Evolutionary conservation across 164 flowering plant species (phyloP).

Genomic region (Sextonia rubra): DNA sequence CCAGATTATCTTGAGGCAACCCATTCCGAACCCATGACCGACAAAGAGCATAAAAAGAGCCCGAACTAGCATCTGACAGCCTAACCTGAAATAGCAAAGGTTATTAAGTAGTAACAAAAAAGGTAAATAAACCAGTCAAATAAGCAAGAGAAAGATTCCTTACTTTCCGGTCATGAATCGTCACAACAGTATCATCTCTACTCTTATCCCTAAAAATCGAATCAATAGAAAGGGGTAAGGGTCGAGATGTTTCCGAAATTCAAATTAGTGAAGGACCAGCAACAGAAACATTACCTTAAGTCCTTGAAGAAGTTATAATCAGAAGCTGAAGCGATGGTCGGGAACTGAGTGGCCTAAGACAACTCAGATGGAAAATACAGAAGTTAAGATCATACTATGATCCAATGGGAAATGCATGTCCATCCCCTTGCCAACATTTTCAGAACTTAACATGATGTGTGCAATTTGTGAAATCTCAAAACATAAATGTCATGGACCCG

Average conservation of each 20-base stretch:
- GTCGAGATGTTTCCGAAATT: background rate
- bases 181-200: slow-evolving; percentile 42
- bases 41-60: slow-evolving; percentile 73
- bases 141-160: slow-evolving; percentile 11
- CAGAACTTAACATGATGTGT: background rate
- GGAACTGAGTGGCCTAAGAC: slow-evolving; percentile 29
- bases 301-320: slow-evolving; percentile 36
- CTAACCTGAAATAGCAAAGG: slow-evolving; percentile 40
- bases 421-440: background rate
- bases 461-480: no score
- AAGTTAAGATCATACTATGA: slow-evolving; percentile 3
- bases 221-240: slow-evolving; percentile 1
- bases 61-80: slow-evolving; percentile 47
- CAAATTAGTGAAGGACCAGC: background rate
- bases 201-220: slow-evolving; percentile 38
- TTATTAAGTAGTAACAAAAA: background rate
- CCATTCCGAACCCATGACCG: slow-evolving; percentile 92
- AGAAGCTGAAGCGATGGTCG: slow-evolving; percentile 26
- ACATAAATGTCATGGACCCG: no score
- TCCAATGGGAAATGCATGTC: background rate
- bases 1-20: slow-evolving; percentile 65
- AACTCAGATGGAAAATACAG: background rate
- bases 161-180: slow-evolving; percentile 62
- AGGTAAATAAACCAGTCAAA: background rate
- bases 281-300: slow-evolving; percentile 31